phyloP scores from a whole-genome alignment of 2,329 filamentous ascomycete species.

The Neopestalotiopsis sp. region DNA sequence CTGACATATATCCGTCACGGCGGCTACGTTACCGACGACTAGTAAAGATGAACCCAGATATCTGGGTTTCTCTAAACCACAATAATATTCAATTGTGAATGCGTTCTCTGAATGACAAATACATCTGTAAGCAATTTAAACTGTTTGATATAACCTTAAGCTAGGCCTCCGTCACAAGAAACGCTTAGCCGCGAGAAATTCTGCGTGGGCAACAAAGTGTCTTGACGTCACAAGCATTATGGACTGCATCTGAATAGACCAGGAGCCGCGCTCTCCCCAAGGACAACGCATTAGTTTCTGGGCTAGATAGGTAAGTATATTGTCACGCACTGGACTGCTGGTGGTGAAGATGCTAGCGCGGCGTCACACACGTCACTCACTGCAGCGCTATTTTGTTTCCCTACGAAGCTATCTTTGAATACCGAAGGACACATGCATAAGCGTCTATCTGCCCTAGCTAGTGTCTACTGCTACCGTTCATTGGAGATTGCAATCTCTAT shows the following conservation, averaged over 20 bases:
- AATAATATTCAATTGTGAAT: neutral
- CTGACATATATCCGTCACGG: neutral
- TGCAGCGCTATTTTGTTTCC: neutral
- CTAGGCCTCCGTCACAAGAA: neutral
- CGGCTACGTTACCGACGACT: neutral
- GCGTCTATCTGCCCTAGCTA: neutral
- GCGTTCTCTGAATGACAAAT: neutral
- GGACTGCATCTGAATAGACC: too few species aligned
- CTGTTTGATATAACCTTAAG: neutral
- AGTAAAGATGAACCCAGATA: neutral
- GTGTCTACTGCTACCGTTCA: neutral
- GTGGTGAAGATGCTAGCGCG: neutral
- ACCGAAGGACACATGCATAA: conserved; percentile 2
- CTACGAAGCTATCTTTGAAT: neutral
- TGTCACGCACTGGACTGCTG: neutral
- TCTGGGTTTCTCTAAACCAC: neutral
- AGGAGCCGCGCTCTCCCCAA: too few species aligned
- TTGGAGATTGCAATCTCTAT: neutral
- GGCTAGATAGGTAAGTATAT: too few species aligned
- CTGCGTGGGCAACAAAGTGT: too few species aligned
- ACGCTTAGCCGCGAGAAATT: too few species aligned
- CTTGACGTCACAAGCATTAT: too few species aligned
- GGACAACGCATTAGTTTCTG: too few species aligned
- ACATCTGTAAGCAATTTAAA: neutral
- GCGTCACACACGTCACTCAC: neutral